Conservation (phyloP, 2,329 filamentous ascomycete genomes). For the Sarocladium brachiariae region DNA sequence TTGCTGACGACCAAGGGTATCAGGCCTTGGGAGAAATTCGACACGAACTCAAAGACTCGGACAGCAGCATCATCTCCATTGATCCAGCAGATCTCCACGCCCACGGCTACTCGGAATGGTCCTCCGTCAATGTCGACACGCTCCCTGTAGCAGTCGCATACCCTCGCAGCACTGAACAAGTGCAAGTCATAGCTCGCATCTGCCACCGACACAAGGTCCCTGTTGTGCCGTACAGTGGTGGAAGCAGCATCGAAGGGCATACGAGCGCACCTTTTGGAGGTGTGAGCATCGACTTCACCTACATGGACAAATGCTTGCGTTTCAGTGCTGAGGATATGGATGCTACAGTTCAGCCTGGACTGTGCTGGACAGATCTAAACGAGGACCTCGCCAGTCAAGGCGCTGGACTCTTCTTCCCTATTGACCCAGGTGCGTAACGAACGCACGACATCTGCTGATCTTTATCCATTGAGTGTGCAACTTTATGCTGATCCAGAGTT, state of each 20-base stretch:
- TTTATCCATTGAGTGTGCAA: neutral
- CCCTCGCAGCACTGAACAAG: conserved; percentile 52
- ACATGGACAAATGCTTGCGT: conserved; percentile 65
- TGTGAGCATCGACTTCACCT: conserved; percentile 67
- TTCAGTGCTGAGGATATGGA: conserved; percentile 63
- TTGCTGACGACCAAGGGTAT: neutral
- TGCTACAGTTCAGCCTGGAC: conserved; percentile 62
- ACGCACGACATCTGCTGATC: neutral
- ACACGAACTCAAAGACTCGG: neutral
- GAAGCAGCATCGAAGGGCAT: conserved; percentile 80
- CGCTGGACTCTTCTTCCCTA: conserved; percentile 68
- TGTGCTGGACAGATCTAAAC: conserved; percentile 75
- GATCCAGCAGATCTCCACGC: conserved; percentile 54
- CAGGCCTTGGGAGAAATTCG: neutral
- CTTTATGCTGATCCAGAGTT: neutral
- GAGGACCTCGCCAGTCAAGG: conserved; percentile 54
- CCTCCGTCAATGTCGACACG: conserved; percentile 50
- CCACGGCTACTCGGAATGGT: conserved; percentile 64
- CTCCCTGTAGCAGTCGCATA: conserved; percentile 60
- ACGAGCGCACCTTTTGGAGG: conserved; percentile 81
- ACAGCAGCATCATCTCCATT: conserved; percentile 53
- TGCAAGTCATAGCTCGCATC: conserved; percentile 53
- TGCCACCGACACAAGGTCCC: conserved; percentile 76
- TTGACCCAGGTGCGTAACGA: conserved; percentile 58
- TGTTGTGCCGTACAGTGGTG: conserved; percentile 80